Conservation (phyloP, 495 filamentous ascomycete genomes). For the Penicillium cinerascens region DNA sequence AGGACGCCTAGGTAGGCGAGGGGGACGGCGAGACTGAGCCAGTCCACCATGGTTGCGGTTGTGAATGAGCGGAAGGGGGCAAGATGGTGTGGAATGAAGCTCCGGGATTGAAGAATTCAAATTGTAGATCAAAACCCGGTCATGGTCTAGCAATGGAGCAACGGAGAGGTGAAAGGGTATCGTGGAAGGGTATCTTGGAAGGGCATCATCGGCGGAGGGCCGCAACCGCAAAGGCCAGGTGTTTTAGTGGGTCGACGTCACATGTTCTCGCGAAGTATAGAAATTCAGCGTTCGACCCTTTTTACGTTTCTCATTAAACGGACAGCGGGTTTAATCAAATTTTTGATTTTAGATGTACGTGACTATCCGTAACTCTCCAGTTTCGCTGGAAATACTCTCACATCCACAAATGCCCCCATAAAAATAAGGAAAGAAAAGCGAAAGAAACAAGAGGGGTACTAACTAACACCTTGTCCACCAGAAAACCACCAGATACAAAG, state of each 20-base stretch:
- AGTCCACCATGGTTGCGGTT: slow-evolving; percentile 53
- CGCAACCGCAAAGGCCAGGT: slow-evolving; percentile 28
- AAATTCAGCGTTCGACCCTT: neutral
- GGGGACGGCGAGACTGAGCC: slow-evolving; percentile 74
- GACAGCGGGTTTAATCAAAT: neutral
- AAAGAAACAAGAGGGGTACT: slow-evolving; percentile 1
- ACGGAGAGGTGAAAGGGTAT: neutral
- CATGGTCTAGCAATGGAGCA: slow-evolving; percentile 3
- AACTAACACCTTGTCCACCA: slow-evolving; percentile 5
- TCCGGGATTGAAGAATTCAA: neutral
- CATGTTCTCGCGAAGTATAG: slow-evolving; percentile 21
- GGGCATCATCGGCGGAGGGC: neutral
- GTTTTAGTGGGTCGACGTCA: slow-evolving; percentile 31
- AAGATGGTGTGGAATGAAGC: neutral
- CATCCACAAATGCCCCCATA: neutral
- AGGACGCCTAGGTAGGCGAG: slow-evolving; percentile 85
- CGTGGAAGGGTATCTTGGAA: slow-evolving; percentile 7
- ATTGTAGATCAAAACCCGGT: slow-evolving; percentile 1
- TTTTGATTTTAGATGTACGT: neutral
- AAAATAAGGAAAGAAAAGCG: neutral
- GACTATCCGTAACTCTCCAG: neutral
- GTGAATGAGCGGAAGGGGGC: slow-evolving; percentile 9
- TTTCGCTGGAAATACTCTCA: slow-evolving; percentile 7
- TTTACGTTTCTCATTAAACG: neutral
- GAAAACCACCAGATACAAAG: slow-evolving; percentile 1